These are phyloP conservation scores for Pyricularia pennisetigena DNA, from an alignment of 2,329 filamentous ascomycete genomes.

Conservation along the genomic window DNA sequence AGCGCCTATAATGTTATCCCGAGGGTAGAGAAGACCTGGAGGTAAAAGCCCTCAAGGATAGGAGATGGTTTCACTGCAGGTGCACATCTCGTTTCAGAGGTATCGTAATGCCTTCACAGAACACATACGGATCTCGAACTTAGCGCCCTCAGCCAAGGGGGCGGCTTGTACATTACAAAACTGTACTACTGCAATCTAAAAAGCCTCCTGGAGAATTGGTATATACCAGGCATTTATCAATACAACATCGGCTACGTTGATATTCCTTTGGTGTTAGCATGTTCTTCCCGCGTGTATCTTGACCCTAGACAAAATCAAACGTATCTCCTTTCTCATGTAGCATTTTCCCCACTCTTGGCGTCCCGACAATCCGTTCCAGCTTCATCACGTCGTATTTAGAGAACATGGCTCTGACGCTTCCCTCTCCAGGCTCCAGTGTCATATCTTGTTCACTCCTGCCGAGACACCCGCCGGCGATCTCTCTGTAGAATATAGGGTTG, in stretches of 20 bases:
- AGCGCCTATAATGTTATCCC: neutral
- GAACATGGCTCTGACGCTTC: conserved; percentile 57
- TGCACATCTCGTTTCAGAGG: neutral
- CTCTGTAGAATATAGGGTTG: conserved; percentile 72
- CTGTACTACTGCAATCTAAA: neutral
- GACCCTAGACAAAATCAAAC: conserved; percentile 68
- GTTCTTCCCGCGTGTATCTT: neutral
- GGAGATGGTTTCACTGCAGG: neutral
- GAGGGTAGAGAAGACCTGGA: neutral
- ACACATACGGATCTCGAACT: neutral
- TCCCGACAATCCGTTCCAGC: conserved; percentile 81
- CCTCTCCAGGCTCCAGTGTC: conserved; percentile 46
- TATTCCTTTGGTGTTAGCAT: neutral
- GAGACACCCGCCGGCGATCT: conserved; percentile 62
- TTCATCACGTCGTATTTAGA: conserved; percentile 84
- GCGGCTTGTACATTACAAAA: neutral
- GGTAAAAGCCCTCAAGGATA: neutral
- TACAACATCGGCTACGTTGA: neutral
- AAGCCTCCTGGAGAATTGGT: neutral
- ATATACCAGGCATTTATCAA: neutral
- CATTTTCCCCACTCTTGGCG: conserved; percentile 73
- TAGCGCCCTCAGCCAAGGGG: neutral
- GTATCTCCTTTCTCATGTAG: conserved; percentile 75
- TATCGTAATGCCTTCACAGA: neutral
- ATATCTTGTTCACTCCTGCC: conserved; percentile 47